Base-by-base conservation (phyloP, 2,329 filamentous ascomycete genomes). In the Penicillium brasilianum region DNA sequence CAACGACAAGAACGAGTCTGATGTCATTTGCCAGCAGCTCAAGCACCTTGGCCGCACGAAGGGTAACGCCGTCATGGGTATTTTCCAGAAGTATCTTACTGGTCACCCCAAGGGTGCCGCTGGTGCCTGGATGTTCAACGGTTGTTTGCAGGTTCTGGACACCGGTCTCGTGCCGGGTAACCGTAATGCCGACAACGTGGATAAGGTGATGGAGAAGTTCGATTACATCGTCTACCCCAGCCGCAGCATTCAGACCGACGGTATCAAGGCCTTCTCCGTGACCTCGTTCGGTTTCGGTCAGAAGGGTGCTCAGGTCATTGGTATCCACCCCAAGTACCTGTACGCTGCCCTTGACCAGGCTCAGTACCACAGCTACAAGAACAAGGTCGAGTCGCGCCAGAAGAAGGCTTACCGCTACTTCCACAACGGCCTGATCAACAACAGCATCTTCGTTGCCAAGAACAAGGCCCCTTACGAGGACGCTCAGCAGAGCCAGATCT, bases 91-190 rank as follows among this genome's bases (percentile, higher is more conserved):
- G 82, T 98, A 96, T 79, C 88, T 99, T 64, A 99, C 96, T 57
- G 95, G 95, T 79, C 95, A 99, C 78, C 95, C 95, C 73, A 99
- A 99, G 88, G 95, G 95, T 89, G 94, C 95, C 72, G 95, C 95
- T 62, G 95, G 95, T 84, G 95, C 94, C 52, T 99, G 95, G 93
- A 99, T 99, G 95, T 89, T 99, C 86, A 99, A 99, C 84, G 95
- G 95, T 68, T 95, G 92, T 78, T 83, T 99, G 77, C 95, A 99
- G 79, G 92, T 97, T 49, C 87, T 99, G 71, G 96, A 98, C 84
- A 90, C 86, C 55, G 95, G 95, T 74, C 84, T 99, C 53, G 94
- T 99, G 25, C 95, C 95, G 14, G 95, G 95, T 62, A 99, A 99
- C 83, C 90, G 93, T 73, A 99, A 99, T 72, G 95, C 95, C 55